Evolutionary conservation across 768 basidiomycete genomes (phyloP), one percentile per base, ranked within the genome.

Genomic region (Tremella yokohamensis): DNA sequence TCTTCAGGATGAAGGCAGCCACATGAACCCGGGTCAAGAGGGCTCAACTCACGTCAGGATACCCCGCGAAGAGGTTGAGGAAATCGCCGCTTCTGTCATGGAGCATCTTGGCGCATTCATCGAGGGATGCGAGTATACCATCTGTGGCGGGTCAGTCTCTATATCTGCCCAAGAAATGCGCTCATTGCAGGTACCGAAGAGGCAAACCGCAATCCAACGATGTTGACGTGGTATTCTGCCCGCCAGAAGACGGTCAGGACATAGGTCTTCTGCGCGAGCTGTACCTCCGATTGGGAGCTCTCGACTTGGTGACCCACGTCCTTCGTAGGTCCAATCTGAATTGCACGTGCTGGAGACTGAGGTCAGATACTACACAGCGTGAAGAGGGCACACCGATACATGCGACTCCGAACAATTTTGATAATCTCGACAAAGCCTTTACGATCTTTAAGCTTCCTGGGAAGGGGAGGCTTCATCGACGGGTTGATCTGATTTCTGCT

Each of bases 191-290:
- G 4, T 89, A 92, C 76, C 84, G 93, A 25, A 79, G 92, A 55
- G 92, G 92, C 1, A 94, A 94, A 73, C 68, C 78, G 2, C 77
- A 84, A 59, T 89, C 87, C 68, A 89, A 87, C 66, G 92, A 96
- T 70, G 85, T 91, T 26, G 92, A 97, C 68, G 87, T 97, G 56
- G 83, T 96, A 1, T 87, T 94, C 70, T 87, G 85, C 37, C 88
- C 92, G 68, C 79, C 83, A 0, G 81, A 78, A 69, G 25, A 76
- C 73, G 71, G 64, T 8, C 80, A 82, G 45, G 80, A 86, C n/a
- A 83, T 82, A 57, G 84, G 82, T 2, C 79, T 91, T 0, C 84
- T 85, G 64, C 80, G 82, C 57, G 81, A 78, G 56, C 76, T 93
- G 4, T 80, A 88, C 11, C 78, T 64, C 16, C 58, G 68, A 3